Evolutionary conservation across 495 filamentous ascomycete genomes (phyloP).

Genomic region (Penicillium ochrochloron): DNA sequence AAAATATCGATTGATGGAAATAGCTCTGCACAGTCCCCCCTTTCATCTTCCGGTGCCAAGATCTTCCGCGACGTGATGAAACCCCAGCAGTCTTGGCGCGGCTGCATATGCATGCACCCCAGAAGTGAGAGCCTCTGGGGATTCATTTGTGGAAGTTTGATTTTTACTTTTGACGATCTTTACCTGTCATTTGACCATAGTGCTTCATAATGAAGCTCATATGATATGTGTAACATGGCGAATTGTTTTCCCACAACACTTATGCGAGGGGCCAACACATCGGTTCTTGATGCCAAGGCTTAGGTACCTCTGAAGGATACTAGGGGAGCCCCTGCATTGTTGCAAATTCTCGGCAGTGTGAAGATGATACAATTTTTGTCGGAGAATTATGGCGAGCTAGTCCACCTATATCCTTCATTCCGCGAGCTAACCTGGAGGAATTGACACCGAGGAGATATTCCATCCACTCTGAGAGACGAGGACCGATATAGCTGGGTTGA

Average conservation of each 20-base stretch:
- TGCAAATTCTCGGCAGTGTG: neutral
- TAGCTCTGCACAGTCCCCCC: neutral
- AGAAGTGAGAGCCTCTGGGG: conserved; percentile 1
- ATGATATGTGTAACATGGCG: neutral
- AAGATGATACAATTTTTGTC: conserved; percentile 7
- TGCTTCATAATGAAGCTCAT: neutral
- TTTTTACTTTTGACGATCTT: conserved; percentile 1
- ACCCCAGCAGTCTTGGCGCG: conserved; percentile 14
- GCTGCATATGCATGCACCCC: conserved; percentile 5
- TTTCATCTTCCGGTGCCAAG: conserved; percentile 18
- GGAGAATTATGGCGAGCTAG: conserved; percentile 6
- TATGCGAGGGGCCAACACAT: neutral
- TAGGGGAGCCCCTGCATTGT: neutral
- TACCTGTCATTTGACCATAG: neutral
- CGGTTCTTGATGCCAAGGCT: neutral
- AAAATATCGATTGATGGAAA: conserved; percentile 18
- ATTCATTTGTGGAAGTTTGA: conserved; percentile 21
- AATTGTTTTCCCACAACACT: conserved; percentile 8
- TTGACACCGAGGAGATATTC: neutral
- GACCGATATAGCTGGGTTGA: neutral
- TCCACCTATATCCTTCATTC: conserved; percentile 8
- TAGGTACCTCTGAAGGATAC: no score
- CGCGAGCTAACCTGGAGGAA: neutral
- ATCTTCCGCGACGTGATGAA: conserved; percentile 11
- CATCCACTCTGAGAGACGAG: neutral